These are phyloP conservation scores for Cenchrus purpureus DNA, from an alignment of 176 grass and related monocot genomes.

Conservation along the genomic window DNA sequence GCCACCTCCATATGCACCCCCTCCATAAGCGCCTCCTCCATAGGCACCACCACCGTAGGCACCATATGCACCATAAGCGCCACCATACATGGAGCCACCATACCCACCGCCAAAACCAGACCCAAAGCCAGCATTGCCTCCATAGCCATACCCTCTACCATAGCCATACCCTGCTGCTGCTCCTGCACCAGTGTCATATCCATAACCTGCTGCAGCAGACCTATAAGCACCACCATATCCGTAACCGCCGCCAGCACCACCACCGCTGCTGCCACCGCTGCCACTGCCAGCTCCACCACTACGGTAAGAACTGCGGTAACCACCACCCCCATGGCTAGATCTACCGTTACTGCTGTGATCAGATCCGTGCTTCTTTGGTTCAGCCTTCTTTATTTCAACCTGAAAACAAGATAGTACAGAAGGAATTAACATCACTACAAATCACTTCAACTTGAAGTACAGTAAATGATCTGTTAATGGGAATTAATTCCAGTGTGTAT, in stretches of 20 bases:
- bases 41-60: constrained; percentile 53
- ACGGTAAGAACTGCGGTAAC: constrained; percentile 60
- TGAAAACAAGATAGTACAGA: constrained; percentile 39
- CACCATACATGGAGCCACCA: constrained; percentile 77
- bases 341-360: constrained; percentile 68
- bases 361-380: constrained; percentile 85
- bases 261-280: not conserved
- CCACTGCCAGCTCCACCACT: constrained; percentile 24
- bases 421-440: not conserved
- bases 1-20: constrained; percentile 48
- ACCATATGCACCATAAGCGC: constrained; percentile 59
- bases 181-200: constrained; percentile 47
- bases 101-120: constrained; percentile 67
- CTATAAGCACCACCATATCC: constrained; percentile 57
- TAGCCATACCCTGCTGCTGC: constrained; percentile 62
- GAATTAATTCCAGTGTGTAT: constrained; percentile 5
- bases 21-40: constrained; percentile 49
- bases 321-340: constrained; percentile 47
- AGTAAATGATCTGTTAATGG: not conserved
- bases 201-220: constrained; percentile 51
- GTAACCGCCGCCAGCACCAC: constrained; percentile 35
- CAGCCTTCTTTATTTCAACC: constrained; percentile 99
- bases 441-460: not conserved
- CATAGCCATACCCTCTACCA: constrained; percentile 72
- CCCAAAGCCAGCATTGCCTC: constrained; percentile 56